Evolutionary conservation across 192 early-diverging fungal species (phyloP).

Genomic region (Kappamyces sp.): DNA sequence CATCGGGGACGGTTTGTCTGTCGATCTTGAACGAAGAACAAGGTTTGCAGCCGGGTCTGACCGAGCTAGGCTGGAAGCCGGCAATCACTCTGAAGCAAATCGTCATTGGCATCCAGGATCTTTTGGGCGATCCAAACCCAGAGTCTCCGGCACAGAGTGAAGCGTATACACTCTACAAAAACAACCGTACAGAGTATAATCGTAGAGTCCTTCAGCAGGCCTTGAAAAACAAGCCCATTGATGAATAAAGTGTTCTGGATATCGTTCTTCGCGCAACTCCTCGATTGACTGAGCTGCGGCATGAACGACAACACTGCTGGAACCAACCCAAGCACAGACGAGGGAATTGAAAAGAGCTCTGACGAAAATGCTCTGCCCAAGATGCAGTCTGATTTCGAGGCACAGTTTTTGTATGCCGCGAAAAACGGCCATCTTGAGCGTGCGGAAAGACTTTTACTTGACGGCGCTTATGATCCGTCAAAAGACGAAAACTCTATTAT

Average conservation of each 20-base stretch:
- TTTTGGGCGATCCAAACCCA: constrained; percentile 89
- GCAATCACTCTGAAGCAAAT: constrained; percentile 97
- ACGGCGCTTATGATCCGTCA: constrained; percentile 13
- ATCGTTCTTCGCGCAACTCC: neutral
- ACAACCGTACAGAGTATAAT: constrained; percentile 34
- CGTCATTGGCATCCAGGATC: constrained; percentile 82
- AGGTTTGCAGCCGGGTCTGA: constrained; percentile 42
- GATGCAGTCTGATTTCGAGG: constrained; percentile 8
- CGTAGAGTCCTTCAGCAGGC: constrained; percentile 24
- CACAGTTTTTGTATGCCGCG: constrained; percentile 12
- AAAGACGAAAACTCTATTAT: constrained; percentile 5
- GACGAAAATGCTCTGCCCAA: neutral
- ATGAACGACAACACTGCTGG: neutral
- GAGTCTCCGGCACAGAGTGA: constrained; percentile 81
- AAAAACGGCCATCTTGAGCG: constrained; percentile 13
- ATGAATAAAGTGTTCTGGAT: constrained; percentile 14
- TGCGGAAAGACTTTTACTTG: constrained; percentile 13
- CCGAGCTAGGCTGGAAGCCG: constrained; percentile 64
- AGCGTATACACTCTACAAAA: constrained; percentile 73
- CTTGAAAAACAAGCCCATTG: constrained; percentile 18
- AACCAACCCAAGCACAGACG: neutral
- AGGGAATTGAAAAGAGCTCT: constrained; percentile 2
- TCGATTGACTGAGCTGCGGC: neutral
- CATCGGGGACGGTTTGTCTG: constrained; percentile 94
- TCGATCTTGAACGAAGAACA: constrained; percentile 95